A percentile compares a stretch with the other conserved stretches of the same genome.
phyloP scores from a whole-genome alignment of 2,329 filamentous ascomycete species.

The Tolypocladium sp. region DNA sequence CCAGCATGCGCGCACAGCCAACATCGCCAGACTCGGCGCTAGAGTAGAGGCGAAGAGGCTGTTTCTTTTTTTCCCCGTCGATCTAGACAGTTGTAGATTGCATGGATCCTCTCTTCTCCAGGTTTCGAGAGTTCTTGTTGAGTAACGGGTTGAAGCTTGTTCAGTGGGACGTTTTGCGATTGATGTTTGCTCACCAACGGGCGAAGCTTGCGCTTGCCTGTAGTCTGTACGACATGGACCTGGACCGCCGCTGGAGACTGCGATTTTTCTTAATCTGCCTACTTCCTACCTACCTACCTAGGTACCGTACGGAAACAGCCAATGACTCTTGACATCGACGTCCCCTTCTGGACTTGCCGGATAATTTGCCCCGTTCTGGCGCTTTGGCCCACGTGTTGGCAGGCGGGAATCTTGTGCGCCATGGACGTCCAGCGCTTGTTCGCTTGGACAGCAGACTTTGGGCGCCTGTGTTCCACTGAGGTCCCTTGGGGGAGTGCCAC shows the following conservation, averaged over 20 bases:
- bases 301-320: neutral
- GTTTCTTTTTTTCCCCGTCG: neutral
- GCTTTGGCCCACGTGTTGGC: neutral
- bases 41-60: neutral
- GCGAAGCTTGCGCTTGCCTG: neutral
- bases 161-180: neutral
- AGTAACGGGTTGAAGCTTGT: neutral
- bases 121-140: too few species aligned
- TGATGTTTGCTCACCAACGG: too few species aligned
- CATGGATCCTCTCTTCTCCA: neutral
- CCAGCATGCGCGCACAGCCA: neutral
- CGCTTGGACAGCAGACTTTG: neutral
- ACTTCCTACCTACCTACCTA: neutral
- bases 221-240: too few species aligned
- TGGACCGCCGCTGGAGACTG: too few species aligned
- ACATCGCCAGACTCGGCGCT: neutral
- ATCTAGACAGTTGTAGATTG: neutral
- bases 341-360: neutral
- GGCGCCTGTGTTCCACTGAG: neutral
- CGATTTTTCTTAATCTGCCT: neutral
- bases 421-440: neutral
- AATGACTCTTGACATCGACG: neutral
- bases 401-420: neutral
- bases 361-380: neutral
- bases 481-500: neutral